These are phyloP conservation scores for Suillus plorans DNA, from an alignment of 768 basidiomycete species.

Conservation along the genomic window DNA sequence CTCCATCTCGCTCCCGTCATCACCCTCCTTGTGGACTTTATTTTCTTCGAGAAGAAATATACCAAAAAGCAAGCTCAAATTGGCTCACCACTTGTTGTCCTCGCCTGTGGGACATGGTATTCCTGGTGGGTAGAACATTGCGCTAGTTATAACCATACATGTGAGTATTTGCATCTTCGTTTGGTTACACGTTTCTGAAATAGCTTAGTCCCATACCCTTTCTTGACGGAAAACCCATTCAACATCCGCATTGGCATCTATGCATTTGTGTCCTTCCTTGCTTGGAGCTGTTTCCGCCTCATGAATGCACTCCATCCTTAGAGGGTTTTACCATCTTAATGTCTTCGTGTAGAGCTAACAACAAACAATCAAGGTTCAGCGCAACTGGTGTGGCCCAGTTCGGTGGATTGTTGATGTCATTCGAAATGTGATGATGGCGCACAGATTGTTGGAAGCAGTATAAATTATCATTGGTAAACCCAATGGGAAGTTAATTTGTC, in stretches of 20 bases:
- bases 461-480: too few relatives aligned
- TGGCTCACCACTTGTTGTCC: constrained; percentile 15
- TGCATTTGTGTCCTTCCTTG: constrained; percentile 46
- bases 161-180: constrained; percentile 39
- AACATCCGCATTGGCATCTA: constrained; percentile 60
- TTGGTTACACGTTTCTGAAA: constrained; percentile 6
- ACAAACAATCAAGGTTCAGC: neutral
- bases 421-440: neutral
- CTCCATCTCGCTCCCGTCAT: constrained; percentile 66
- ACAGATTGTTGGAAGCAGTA: neutral
- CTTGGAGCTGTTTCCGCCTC: constrained; percentile 52
- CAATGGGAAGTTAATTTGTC: neutral
- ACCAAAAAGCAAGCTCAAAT: constrained; percentile 14
- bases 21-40: constrained; percentile 64
- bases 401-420: neutral
- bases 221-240: constrained; percentile 63
- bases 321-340: neutral
- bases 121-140: constrained; percentile 67
- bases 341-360: neutral
- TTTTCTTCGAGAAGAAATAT: constrained; percentile 62
- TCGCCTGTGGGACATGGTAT: constrained; percentile 48
- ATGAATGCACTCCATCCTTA: constrained; percentile 59
- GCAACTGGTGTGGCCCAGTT: too few relatives aligned
- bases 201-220: constrained; percentile 75
- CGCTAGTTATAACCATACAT: constrained; percentile 56